Conservation (phyloP, 805 yeast species). For the Metschnikowia borealis region DNA sequence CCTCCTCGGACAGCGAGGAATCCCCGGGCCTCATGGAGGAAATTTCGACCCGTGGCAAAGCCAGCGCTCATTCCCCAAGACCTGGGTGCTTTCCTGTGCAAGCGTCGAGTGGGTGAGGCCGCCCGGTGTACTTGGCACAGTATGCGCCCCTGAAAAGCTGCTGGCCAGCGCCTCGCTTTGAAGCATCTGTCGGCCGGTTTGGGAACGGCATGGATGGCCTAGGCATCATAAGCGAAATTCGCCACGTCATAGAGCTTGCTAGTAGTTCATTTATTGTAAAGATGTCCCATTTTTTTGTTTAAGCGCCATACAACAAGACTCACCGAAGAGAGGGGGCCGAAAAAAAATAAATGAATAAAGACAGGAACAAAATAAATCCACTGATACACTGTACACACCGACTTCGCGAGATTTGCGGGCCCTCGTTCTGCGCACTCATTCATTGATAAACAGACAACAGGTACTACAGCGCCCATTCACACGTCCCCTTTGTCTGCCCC, state of each 20-base stretch:
- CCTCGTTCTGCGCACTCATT: conserved; percentile 3
- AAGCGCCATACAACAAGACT: conserved; percentile 2
- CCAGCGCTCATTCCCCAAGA: neutral
- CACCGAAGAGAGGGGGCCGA: neutral
- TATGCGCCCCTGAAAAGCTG: neutral
- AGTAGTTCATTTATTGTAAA: neutral
- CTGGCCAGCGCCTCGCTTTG: neutral
- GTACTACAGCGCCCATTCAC: neutral
- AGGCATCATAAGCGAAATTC: neutral
- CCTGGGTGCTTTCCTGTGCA: neutral
- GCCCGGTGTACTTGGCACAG: neutral
- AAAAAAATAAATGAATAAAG: neutral
- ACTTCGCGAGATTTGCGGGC: conserved; percentile 1
- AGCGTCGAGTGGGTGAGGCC: neutral
- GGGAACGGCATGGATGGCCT: neutral
- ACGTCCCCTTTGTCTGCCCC: neutral
- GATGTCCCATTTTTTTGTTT: neutral
- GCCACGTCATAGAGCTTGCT: neutral
- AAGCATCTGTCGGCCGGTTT: neutral
- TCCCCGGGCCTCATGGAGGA: neutral
- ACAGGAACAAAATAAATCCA: conserved; percentile 1
- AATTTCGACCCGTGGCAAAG: neutral
- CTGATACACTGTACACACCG: conserved; percentile 3
- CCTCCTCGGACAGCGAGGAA: neutral
- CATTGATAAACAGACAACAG: neutral